These are phyloP conservation scores for Saccharomyces hybrid DNA, from an alignment of 1,139 yeast genomes.

Conservation along the genomic window DNA sequence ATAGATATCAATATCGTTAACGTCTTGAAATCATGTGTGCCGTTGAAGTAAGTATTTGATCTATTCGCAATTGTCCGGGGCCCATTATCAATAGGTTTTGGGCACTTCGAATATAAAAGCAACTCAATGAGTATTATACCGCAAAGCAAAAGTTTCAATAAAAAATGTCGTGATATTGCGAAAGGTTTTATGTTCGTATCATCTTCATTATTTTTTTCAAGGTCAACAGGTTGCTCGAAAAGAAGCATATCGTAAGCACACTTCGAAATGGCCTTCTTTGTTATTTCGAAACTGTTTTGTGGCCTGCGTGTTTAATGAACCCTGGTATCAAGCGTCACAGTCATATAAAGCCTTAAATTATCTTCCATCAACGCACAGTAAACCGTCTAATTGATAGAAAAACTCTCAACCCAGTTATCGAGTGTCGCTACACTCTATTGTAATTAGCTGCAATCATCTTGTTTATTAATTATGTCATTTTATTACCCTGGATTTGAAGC, in stretches of 20 bases:
- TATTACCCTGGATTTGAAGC: neutral
- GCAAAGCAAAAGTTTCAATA: neutral
- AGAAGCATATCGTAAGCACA: neutral
- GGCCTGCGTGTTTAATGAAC: neutral
- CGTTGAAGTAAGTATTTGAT: constrained; percentile 35
- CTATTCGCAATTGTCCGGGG: neutral
- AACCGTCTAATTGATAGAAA: neutral
- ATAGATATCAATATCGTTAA: constrained; percentile 71
- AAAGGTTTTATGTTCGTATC: neutral
- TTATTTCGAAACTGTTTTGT: neutral
- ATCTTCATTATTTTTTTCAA: neutral
- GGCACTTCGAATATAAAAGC: neutral
- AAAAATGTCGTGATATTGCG: neutral
- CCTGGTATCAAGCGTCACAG: neutral
- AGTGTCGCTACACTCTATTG: neutral
- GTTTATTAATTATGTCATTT: neutral
- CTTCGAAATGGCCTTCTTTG: neutral
- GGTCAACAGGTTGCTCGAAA: neutral
- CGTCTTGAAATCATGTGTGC: constrained; percentile 65
- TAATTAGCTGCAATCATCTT: neutral
- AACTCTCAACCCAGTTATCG: too few relatives aligned
- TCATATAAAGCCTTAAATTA: neutral
- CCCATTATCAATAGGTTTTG: neutral
- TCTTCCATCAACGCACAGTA: neutral
- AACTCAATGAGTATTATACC: neutral